These are phyloP conservation scores for Mucor velutinosus DNA, from an alignment of 371 early-diverging fungal species.

Conservation along the genomic window DNA sequence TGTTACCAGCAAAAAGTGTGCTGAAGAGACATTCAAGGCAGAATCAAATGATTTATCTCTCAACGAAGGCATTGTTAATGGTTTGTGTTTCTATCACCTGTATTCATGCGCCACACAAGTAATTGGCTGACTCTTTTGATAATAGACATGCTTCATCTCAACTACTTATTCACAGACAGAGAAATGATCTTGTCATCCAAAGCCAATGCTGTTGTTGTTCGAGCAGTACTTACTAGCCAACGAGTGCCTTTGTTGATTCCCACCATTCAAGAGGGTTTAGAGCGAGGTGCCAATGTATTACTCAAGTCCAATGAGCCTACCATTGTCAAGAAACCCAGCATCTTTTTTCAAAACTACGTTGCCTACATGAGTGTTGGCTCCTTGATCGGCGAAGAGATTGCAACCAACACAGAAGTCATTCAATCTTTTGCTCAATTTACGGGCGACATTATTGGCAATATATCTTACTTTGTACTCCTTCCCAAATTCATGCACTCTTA, in stretches of 20 bases:
- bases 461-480: conserved; percentile 19
- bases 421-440: conserved; percentile 44
- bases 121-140: not conserved
- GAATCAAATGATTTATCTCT: conserved; percentile 26
- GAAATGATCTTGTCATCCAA: conserved; percentile 33
- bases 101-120: not conserved
- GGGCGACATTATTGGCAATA: conserved; percentile 31
- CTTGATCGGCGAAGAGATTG: conserved; percentile 35
- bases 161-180: conserved; percentile 27
- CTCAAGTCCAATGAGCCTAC: conserved; percentile 9
- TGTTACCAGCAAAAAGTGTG: conserved; percentile 27
- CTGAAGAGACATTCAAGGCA: conserved; percentile 37
- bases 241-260: conserved; percentile 25
- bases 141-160: conserved; percentile 33
- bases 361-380: conserved; percentile 46
- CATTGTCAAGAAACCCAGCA: conserved; percentile 10
- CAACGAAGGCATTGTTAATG: conserved; percentile 33
- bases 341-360: conserved; percentile 35
- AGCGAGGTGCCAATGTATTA: conserved; percentile 18
- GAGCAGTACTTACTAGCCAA: conserved; percentile 13
- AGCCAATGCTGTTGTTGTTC: conserved; percentile 34
- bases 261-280: conserved; percentile 25
- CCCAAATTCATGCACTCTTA: conserved; percentile 29
- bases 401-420: conserved; percentile 26
- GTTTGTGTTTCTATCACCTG: conserved; percentile 1